phyloP scores from a whole-genome alignment of 1,284 basidiomycete species.

The Trichosporon inkin region DNA sequence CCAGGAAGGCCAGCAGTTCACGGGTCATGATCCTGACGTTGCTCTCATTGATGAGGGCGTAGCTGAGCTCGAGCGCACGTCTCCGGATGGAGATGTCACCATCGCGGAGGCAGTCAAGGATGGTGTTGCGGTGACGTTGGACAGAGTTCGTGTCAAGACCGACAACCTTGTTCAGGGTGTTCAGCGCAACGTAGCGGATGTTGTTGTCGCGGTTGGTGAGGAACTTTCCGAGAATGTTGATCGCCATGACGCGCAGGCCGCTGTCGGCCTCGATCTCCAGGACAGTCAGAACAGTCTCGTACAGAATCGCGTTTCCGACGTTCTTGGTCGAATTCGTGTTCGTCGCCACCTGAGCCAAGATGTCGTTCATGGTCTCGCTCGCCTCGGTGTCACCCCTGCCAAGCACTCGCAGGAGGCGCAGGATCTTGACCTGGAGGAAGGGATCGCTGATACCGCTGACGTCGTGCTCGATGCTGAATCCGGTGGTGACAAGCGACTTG shows the following conservation, averaged over 20 bases:
- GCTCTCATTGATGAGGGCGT: constrained; percentile 92
- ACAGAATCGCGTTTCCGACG: constrained; percentile 96
- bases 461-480: constrained; percentile 98
- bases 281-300: constrained; percentile 97
- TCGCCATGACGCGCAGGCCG: constrained; percentile 96
- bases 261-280: constrained; percentile 97
- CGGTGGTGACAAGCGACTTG: constrained; percentile 91
- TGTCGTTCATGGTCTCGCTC: constrained; percentile 97
- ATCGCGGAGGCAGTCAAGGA: constrained; percentile 95
- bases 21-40: constrained; percentile 90
- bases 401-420: constrained; percentile 86
- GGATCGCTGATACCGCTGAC: constrained; percentile 99
- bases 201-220: constrained; percentile 98
- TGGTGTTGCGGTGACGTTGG: constrained; percentile 95
- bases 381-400: constrained; percentile 81
- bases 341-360: constrained; percentile 93
- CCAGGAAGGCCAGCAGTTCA: constrained; percentile 91
- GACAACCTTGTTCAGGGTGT: constrained; percentile 98
- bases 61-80: constrained; percentile 92
- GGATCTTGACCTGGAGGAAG: constrained; percentile 93
- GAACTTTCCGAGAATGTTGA: constrained; percentile 99
- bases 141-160: constrained; percentile 98
- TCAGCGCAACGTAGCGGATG: constrained; percentile 97
- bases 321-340: constrained; percentile 98
- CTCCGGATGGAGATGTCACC: constrained; percentile 98